A percentile compares a stretch with the other conserved stretches of the same genome.
phyloP scores from a whole-genome alignment of 371 early-diverging fungal species.

The Sporodiniella umbellata region DNA sequence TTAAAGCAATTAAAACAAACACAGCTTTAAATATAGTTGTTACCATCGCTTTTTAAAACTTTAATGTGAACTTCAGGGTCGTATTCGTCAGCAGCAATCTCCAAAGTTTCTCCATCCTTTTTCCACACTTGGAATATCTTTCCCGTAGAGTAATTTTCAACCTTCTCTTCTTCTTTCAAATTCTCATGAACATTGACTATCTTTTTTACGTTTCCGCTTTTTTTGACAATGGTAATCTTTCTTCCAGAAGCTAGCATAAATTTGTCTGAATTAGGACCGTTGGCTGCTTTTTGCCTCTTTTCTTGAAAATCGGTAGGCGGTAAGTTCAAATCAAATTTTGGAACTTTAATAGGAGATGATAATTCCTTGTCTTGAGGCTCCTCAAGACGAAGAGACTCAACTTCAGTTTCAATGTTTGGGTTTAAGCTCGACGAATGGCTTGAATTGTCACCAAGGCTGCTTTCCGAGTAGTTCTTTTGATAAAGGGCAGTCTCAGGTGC shows the following conservation, averaged over 20 bases:
- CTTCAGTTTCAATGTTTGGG: too few relatives aligned
- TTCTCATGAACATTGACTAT: conserved; percentile 22
- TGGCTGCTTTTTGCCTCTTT: background rate
- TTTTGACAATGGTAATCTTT: background rate
- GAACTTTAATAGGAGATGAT: too few relatives aligned
- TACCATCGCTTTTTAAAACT: background rate
- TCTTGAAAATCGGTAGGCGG: background rate
- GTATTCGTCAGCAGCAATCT: background rate
- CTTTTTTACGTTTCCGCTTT: conserved; percentile 13
- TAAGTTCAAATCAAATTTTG: background rate
- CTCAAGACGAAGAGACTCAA: too few relatives aligned
- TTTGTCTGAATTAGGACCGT: background rate
- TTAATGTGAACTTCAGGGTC: background rate
- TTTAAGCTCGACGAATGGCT: too few relatives aligned
- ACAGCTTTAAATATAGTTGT: too few relatives aligned
- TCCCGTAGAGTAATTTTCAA: conserved; percentile 19
- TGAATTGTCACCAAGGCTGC: too few relatives aligned
- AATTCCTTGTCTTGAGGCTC: too few relatives aligned
- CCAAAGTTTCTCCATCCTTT: conserved; percentile 1
- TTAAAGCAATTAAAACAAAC: too few relatives aligned
- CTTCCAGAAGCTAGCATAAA: background rate
- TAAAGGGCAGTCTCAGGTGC: too few relatives aligned
- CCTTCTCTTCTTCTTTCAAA: conserved; percentile 14
- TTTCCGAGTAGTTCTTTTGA: too few relatives aligned
- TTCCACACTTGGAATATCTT: conserved; percentile 21